Conservation (phyloP, 495 filamentous ascomycete genomes). For the Sporormia fimetaria region DNA sequence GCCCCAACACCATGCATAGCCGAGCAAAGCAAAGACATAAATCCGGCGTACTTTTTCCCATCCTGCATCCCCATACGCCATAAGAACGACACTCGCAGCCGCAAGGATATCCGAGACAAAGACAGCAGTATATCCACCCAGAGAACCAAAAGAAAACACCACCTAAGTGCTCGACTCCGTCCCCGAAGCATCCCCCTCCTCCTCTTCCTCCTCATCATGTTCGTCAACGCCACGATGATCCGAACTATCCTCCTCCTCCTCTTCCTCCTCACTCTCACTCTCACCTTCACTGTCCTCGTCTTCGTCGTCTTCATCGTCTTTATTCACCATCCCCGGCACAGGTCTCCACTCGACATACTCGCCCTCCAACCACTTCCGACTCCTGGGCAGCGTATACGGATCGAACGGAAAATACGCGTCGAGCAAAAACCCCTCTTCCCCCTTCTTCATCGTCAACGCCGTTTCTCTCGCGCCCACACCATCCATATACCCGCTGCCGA, state of each 20-base stretch:
- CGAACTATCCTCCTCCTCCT: slow-evolving; percentile 8
- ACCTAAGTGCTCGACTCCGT: slow-evolving; percentile 1
- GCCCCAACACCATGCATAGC: too few species aligned
- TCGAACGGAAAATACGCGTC: slow-evolving; percentile 97
- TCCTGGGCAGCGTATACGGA: slow-evolving; percentile 77
- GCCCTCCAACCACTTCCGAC: slow-evolving; percentile 70
- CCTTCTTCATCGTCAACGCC: slow-evolving; percentile 43
- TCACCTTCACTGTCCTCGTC: slow-evolving; percentile 37
- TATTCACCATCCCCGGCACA: slow-evolving; percentile 55
- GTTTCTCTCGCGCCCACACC: slow-evolving; percentile 51
- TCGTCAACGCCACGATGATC: slow-evolving; percentile 4
- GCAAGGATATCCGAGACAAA: too few species aligned
- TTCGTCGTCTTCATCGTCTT: slow-evolving; percentile 42
- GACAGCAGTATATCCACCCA: too few species aligned
- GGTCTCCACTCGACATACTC: slow-evolving; percentile 80
- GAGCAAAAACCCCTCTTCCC: slow-evolving; percentile 62
- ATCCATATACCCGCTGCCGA: slow-evolving; percentile 33
- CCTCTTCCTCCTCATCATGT: background rate
- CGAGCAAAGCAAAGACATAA: too few species aligned
- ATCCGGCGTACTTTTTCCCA: too few species aligned
- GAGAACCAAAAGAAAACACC: background rate
- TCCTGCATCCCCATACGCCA: too few species aligned
- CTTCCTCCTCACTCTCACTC: slow-evolving; percentile 34
- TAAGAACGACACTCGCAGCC: too few species aligned
- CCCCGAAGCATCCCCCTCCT: slow-evolving; percentile 1